A percentile compares a stretch with the other conserved stretches of the same genome.
These are phyloP conservation scores for Colletotrichum tabaci DNA, from an alignment of 2,329 filamentous ascomycete genomes.

Conservation along the genomic window DNA sequence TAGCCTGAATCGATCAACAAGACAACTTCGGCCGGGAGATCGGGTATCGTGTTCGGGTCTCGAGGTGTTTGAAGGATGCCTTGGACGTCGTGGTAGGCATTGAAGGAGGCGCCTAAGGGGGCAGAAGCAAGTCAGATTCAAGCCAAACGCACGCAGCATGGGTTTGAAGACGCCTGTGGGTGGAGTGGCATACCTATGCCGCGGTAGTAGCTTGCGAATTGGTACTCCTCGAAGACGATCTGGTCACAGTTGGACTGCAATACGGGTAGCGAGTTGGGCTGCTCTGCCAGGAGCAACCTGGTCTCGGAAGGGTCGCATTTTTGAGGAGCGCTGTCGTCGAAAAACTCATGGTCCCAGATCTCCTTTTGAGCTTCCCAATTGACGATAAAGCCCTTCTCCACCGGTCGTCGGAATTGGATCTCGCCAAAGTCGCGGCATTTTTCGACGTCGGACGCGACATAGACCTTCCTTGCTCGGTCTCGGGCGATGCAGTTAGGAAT, in stretches of 20 bases:
- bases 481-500: slow-evolving; percentile 93
- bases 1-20: slow-evolving; percentile 93
- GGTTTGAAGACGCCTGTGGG: neutral
- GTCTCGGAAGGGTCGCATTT: slow-evolving; percentile 84
- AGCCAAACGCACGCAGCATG: neutral
- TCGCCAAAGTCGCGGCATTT: slow-evolving; percentile 92
- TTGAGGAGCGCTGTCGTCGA: slow-evolving; percentile 76
- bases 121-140: neutral
- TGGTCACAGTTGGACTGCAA: slow-evolving; percentile 94
- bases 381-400: slow-evolving; percentile 95
- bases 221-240: slow-evolving; percentile 97
- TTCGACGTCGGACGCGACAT: slow-evolving; percentile 84
- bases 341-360: slow-evolving; percentile 93
- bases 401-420: slow-evolving; percentile 86
- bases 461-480: slow-evolving; percentile 83
- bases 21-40: slow-evolving; percentile 81
- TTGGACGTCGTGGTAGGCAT: slow-evolving; percentile 86
- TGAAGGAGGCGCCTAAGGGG: slow-evolving; percentile 74
- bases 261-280: slow-evolving; percentile 84
- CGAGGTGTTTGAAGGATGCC: slow-evolving; percentile 75
- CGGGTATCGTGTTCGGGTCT: slow-evolving; percentile 58
- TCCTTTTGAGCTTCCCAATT: slow-evolving; percentile 98
- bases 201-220: slow-evolving; percentile 88
- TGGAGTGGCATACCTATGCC: slow-evolving; percentile 70
- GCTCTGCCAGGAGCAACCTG: slow-evolving; percentile 88